Evolutionary conservation across 2,329 filamentous ascomycete genomes (phyloP), one percentile per base, ranked within the genome.

Genomic region (Chalara sp.): DNA sequence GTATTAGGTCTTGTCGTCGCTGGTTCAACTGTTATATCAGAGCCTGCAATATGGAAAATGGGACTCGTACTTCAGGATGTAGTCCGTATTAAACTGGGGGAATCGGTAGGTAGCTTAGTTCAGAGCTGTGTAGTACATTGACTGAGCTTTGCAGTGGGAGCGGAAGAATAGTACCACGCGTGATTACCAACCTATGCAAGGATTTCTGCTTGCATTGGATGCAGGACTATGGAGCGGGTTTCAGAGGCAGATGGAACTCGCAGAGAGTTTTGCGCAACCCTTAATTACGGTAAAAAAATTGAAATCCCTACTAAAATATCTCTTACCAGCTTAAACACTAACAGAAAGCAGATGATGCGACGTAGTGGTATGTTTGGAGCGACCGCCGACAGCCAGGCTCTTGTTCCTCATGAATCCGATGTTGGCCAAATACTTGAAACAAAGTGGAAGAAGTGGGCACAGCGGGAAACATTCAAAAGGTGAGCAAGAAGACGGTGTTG

Each of bases 361-460:
- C 35, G 35, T 13, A 11, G 10, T 11, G 35, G 35, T 11, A 13
- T 13, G 13, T 11, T 39, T 10, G 35, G 35, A 39, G 13, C 10
- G 35, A 10, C 10, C 2, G 13, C 10, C 10, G 10, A 39, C 35
- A 13, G 10, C 10, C 10, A 13, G 13, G 35, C 13, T 10, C 35
- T 39, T 39, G 10, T 13, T 10, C 35, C 35, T 10, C 10, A 39
- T 39, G 35, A 39, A 13, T 10, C 10, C 3, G 35, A 39, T 13
- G 10, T 13, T 11, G 10, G 10, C 10, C 10, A 13, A n/a, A 43
- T 43, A n/a, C 41, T 43, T 8, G 41, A 50, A 32, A 13, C 72
- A 4, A 87, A 87, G 58, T 89, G 85, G 85, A 73, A 68, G 49
- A 67, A 68, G 31, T 88, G 85, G 84, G 73, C 78, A 7, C 72